Evolutionary conservation across 169 alveolate genomes (phyloP).

Genomic region (Babesia ovata): DNA sequence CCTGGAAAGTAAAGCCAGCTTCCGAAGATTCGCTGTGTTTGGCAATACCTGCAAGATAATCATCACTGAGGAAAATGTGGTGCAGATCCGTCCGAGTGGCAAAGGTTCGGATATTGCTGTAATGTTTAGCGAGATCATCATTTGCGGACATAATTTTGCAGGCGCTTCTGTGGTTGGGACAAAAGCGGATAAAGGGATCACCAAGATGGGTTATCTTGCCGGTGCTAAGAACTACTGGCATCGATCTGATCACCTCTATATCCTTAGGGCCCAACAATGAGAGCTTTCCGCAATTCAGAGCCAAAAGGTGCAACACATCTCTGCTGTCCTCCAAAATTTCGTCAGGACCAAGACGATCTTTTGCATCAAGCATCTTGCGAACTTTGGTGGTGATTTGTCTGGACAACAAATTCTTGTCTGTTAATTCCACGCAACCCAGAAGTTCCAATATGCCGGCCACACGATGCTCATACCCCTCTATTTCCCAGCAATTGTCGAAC

Average conservation of each 20-base stretch:
- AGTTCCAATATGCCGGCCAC: constrained; percentile 5
- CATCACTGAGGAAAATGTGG: background rate
- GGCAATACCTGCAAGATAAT: constrained; percentile 9
- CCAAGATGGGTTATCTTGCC: background rate
- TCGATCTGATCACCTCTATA: background rate
- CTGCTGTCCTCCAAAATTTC: constrained; percentile 4
- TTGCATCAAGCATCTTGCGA: background rate
- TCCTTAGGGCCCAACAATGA: constrained; percentile 1
- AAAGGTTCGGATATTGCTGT: constrained; percentile 4
- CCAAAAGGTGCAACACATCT: constrained; percentile 1
- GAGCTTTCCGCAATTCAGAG: background rate
- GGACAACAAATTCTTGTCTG: background rate
- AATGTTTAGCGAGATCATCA: background rate
- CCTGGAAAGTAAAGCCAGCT: background rate
- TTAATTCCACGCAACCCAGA: constrained; percentile 4
- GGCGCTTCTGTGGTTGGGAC: background rate
- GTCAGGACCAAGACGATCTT: background rate
- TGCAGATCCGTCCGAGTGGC: background rate
- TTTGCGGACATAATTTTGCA: background rate
- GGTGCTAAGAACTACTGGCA: background rate
- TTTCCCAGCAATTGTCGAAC: constrained; percentile 5
- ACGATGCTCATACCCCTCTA: constrained; percentile 17
- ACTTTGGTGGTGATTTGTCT: background rate
- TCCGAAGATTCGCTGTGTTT: background rate
- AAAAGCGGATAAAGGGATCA: background rate